Conservation (phyloP, 495 filamentous ascomycete species). For the Xylona heveae region DNA sequence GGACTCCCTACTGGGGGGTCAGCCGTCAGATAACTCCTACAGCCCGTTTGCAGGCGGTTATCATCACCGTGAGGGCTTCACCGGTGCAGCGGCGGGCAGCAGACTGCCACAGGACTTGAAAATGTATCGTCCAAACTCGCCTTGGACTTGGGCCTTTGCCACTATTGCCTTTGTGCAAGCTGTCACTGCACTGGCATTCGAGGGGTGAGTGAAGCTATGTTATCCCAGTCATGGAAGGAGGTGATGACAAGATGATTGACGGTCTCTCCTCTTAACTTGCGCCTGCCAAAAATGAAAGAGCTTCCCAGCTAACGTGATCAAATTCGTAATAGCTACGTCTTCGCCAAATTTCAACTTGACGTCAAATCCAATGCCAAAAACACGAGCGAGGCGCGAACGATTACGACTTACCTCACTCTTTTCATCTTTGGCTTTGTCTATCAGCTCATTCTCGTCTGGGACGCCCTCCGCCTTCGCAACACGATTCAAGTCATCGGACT, state of each 20-base stretch:
- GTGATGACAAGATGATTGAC: too few species aligned
- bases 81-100: conserved; percentile 11
- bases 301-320: not conserved
- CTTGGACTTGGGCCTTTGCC: conserved; percentile 80
- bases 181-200: conserved; percentile 54
- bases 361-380: conserved; percentile 14
- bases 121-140: conserved; percentile 54
- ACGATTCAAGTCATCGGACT: conserved; percentile 97
- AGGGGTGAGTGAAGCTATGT: conserved; percentile 84
- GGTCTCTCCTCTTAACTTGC: too few species aligned
- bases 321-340: conserved; percentile 46
- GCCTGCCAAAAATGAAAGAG: not conserved
- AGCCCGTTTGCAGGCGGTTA: conserved; percentile 25
- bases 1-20: conserved; percentile 43
- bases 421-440: conserved; percentile 96
- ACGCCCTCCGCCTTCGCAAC: conserved; percentile 86
- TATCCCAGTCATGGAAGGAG: too few species aligned
- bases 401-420: conserved; percentile 42
- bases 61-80: conserved; percentile 32
- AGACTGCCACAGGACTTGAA: conserved; percentile 15
- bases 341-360: conserved; percentile 39
- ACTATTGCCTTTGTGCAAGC: conserved; percentile 54
- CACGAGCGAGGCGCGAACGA: conserved; percentile 13
- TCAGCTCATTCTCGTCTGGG: conserved; percentile 70
- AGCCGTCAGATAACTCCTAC: conserved; percentile 29